Evolutionary conservation across 495 filamentous ascomycete species (phyloP), one percentile per base, ranked within the genome.

Genomic region (Neurospora sp.): DNA sequence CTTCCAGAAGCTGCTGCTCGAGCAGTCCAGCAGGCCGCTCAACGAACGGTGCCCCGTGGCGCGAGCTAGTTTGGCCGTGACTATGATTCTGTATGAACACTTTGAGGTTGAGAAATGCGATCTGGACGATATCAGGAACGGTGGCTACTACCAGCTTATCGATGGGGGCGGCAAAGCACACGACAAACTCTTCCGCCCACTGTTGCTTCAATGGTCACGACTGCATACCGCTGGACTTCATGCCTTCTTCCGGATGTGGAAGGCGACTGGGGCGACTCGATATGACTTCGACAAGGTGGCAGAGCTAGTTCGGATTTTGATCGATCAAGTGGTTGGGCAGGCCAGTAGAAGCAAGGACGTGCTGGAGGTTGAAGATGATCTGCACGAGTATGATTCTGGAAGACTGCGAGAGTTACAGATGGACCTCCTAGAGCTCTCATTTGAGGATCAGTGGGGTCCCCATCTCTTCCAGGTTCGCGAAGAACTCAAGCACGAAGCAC

Each of bases 181-280:
- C 74, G 96, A 99, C 79, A 92, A 89, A 78, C 82, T 96, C 27
- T 98, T 98, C 83, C 89, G 89, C 35, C 96, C 96, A 1, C 81
- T 98, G 68, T 84, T 98, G 44, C 85, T 99, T 38, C 96, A 98
- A 74, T 99, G 96, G 96, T 94, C 93, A 5, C 85, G 93, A n/a
- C 81, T 99, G n/a, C 96, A 99, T 79, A 92, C 91, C 3, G 91
- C 92, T 3, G 92, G 92, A 4, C 78, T 98, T n/a, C 91, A 95
- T 75, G 90, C 93, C 14, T 97, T 97, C 74, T 91, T 98, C 78
- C 89, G 95, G 31, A 79, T 99, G 73, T 99, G 96, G 96, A 96
- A 94, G 79, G 87, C 90, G 0, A 95, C 94, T 1, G 90, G 90
- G 4, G 96, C 96, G 0, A 89, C 93, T 73, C 80, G 86, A 35